Conservation (phyloP, 2,329 filamentous ascomycete genomes). For the Dendrostoma leiphaemia region DNA sequence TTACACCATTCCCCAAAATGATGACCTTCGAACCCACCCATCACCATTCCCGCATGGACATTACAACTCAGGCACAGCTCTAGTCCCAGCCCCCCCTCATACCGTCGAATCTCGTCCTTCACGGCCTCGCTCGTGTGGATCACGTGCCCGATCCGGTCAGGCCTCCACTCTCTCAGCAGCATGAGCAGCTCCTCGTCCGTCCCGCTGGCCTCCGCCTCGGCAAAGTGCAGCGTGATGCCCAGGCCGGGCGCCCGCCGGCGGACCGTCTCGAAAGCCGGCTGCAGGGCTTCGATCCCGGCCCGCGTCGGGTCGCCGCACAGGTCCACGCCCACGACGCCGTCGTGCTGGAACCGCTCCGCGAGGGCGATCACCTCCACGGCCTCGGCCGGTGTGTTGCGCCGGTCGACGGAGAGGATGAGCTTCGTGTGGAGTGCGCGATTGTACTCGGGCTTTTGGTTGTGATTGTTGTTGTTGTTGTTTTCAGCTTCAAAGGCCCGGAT, state of each 20-base stretch:
- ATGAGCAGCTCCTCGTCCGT: constrained; percentile 59
- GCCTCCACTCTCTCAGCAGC: constrained; percentile 60
- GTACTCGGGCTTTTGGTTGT: too few species aligned
- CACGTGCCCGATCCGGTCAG: constrained; percentile 73
- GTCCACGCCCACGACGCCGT: constrained; percentile 70
- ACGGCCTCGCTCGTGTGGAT: constrained; percentile 67
- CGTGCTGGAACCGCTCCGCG: constrained; percentile 50
- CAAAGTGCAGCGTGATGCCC: constrained; percentile 74
- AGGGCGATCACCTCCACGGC: constrained; percentile 65
- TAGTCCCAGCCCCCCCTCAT: constrained; percentile 55
- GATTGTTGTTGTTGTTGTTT: not conserved
- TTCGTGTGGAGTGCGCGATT: constrained; percentile 49
- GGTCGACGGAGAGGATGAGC: constrained; percentile 74
- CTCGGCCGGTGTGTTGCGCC: constrained; percentile 56
- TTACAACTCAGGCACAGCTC: constrained; percentile 82
- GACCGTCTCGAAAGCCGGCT: constrained; percentile 57
- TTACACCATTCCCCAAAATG: constrained; percentile 73
- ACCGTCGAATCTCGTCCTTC: constrained; percentile 54
- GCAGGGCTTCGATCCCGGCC: constrained; percentile 60
- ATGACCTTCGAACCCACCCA: constrained; percentile 64
- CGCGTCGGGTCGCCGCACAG: constrained; percentile 73
- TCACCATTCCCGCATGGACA: constrained; percentile 71
- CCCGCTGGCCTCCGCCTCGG: constrained; percentile 60
- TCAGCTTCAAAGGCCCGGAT: constrained; percentile 50
- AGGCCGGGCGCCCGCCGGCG: constrained; percentile 45